Evolutionary conservation across 139 green algal species (phyloP).

Genomic region (Pleodorina starrii): DNA sequence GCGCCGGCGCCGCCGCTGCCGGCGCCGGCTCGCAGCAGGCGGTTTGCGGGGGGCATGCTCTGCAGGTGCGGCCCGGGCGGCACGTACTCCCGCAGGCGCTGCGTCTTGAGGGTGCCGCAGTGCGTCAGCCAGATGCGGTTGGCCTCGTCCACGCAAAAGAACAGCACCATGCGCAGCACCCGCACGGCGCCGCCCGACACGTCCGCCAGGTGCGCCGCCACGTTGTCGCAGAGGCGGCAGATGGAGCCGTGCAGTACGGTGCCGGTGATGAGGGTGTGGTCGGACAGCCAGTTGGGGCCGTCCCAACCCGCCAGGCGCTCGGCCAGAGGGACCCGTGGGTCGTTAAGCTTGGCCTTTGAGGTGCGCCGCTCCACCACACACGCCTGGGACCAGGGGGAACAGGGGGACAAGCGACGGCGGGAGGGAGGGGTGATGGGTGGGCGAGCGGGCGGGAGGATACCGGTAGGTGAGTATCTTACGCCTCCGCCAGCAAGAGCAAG

Average conservation of each 20-base stretch:
- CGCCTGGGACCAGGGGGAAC: background rate
- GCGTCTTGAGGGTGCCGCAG: slow-evolving; percentile 51
- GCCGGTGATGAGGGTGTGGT: slow-evolving; percentile 36
- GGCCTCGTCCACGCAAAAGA: slow-evolving; percentile 57
- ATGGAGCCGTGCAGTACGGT: slow-evolving; percentile 45
- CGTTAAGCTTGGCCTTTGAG: slow-evolving; percentile 28
- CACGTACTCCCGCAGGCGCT: slow-evolving; percentile 11
- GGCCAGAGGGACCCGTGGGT: slow-evolving; percentile 30
- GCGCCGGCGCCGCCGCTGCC: background rate
- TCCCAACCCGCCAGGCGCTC: slow-evolving; percentile 52
- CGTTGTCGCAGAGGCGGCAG: slow-evolving; percentile 36
- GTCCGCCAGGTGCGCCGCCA: slow-evolving; percentile 57
- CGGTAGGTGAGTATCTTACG: too few relatives aligned
- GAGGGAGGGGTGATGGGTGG: background rate
- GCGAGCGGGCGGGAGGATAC: too few relatives aligned
- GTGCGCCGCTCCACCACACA: slow-evolving; percentile 51
- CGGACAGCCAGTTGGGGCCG: slow-evolving; percentile 23
- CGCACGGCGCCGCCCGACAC: slow-evolving; percentile 23
- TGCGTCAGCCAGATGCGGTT: slow-evolving; percentile 62
- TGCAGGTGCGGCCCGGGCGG: too few relatives aligned
- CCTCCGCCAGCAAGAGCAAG: too few relatives aligned
- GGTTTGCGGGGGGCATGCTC: background rate
- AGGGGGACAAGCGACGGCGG: background rate
- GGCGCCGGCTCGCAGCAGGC: too few relatives aligned
- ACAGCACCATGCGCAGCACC: slow-evolving; percentile 61